Evolutionary conservation across 495 filamentous ascomycete species (phyloP).

Genomic region (Penicillium parvum): DNA sequence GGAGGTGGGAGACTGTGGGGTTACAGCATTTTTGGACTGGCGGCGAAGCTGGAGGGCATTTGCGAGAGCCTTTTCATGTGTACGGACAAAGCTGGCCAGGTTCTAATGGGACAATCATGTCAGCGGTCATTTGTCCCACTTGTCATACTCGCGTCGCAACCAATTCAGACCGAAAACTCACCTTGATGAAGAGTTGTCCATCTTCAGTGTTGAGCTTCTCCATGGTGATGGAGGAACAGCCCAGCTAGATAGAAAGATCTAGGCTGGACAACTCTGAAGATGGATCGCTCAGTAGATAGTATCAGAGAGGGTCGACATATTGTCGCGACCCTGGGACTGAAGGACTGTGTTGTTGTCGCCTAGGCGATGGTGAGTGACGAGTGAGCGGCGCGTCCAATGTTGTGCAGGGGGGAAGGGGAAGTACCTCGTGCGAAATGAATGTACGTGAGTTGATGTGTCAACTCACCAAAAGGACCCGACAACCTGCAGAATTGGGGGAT

Average conservation of each 20-base stretch:
- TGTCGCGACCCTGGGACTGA: slow-evolving; percentile 26
- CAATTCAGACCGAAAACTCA: too few relatives aligned
- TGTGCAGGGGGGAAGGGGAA: background rate
- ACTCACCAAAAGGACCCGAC: slow-evolving; percentile 3
- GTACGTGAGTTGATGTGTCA: slow-evolving; percentile 5
- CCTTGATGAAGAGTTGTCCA: slow-evolving; percentile 86
- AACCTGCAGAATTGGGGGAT: background rate
- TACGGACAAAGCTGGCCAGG: slow-evolving; percentile 90
- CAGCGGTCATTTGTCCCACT: too few relatives aligned
- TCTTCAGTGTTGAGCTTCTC: slow-evolving; percentile 66
- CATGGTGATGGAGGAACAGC: slow-evolving; percentile 34
- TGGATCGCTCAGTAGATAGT: slow-evolving; percentile 35
- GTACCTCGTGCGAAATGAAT: slow-evolving; percentile 11
- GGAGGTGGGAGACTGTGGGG: slow-evolving; percentile 42
- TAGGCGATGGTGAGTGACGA: slow-evolving; percentile 22
- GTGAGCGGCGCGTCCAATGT: too few relatives aligned
- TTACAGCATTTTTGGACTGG: slow-evolving; percentile 59
- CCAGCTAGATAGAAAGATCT: slow-evolving; percentile 22
- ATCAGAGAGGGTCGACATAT: slow-evolving; percentile 38
- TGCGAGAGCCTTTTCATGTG: slow-evolving; percentile 93
- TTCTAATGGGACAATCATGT: slow-evolving; percentile 50
- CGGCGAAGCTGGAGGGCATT: slow-evolving; percentile 85
- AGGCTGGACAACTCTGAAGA: slow-evolving; percentile 36
- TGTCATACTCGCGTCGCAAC: too few relatives aligned
- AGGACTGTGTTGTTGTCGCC: slow-evolving; percentile 35